Conservation (phyloP, 208 protist genomes). For the Acanthamoeba sp. region DNA sequence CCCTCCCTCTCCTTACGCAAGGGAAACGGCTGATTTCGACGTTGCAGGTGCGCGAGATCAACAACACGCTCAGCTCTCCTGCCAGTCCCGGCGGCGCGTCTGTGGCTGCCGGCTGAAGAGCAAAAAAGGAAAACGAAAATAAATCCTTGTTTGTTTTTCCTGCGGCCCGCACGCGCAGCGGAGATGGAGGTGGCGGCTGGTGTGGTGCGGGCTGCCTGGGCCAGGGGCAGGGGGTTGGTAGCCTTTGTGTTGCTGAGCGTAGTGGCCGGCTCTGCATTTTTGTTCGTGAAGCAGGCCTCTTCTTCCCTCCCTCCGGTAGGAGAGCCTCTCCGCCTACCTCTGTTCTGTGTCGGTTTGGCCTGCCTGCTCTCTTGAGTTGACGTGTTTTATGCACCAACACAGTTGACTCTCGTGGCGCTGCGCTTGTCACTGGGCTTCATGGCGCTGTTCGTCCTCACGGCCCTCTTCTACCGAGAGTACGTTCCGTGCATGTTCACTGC, state of each 20-base stretch:
- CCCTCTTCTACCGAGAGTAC: not conserved
- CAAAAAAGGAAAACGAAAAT: too few relatives aligned
- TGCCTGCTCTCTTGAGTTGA: not conserved
- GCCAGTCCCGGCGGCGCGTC: too few relatives aligned
- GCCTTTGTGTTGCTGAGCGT: slow-evolving; percentile 4
- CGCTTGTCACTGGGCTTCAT: slow-evolving; percentile 7
- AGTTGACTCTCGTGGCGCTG: slow-evolving; percentile 6
- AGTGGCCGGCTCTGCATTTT: slow-evolving; percentile 10
- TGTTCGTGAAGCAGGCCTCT: slow-evolving; percentile 35
- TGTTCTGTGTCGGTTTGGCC: not conserved
- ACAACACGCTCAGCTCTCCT: not conserved
- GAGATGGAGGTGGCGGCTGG: not conserved
- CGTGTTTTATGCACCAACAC: not conserved
- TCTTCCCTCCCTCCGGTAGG: not conserved
- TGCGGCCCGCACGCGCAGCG: too few relatives aligned
- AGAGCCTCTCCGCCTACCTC: not conserved
- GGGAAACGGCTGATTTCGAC: not conserved
- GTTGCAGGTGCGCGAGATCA: not conserved
- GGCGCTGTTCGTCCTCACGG: slow-evolving; percentile 18
- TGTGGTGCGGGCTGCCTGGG: not conserved
- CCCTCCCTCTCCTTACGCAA: not conserved
- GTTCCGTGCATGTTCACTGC: slow-evolving; percentile 23
- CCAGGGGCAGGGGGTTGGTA: not conserved
- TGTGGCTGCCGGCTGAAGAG: too few relatives aligned
- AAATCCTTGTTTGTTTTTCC: too few relatives aligned